Conservation (phyloP, 768 basidiomycete species). For the Neoboletus subvelutipes region DNA sequence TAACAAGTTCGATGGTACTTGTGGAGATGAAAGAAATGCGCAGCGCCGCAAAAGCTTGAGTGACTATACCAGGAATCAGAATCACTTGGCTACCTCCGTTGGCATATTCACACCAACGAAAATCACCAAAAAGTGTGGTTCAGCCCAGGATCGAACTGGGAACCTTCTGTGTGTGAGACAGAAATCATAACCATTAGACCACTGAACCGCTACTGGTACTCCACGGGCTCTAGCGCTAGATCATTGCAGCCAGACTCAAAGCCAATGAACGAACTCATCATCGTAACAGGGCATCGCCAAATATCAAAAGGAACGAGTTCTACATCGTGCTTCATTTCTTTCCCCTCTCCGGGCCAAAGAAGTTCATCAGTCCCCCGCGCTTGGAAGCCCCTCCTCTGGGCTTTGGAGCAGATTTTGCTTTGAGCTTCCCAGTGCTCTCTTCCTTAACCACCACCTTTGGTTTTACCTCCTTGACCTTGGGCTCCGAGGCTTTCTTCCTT, state of each 20-base stretch:
- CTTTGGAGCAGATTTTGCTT: conserved; percentile 19
- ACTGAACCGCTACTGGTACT: conserved; percentile 37
- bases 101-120: no score
- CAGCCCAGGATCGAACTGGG: conserved; percentile 49
- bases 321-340: conserved; percentile 24
- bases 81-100: no score
- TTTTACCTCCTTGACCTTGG: conserved; percentile 19
- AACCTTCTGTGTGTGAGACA: conserved; percentile 52
- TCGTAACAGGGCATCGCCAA: no score
- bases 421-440: conserved; percentile 16
- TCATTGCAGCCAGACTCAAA: not conserved
- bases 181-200: conserved; percentile 51
- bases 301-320: not conserved
- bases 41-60: no score
- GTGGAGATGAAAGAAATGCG: not conserved
- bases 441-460: conserved; percentile 10
- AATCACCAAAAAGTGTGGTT: conserved; percentile 24
- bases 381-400: conserved; percentile 21
- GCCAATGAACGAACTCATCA: not conserved
- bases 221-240: accelerated
- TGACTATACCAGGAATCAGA: not conserved
- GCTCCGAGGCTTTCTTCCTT: conserved; percentile 18
- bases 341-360: conserved; percentile 32
- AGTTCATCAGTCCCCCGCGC: conserved; percentile 33
- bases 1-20: not conserved